phyloP scores from a whole-genome alignment of 2,329 filamentous ascomycete species.

The Fusarium denticulatum region DNA sequence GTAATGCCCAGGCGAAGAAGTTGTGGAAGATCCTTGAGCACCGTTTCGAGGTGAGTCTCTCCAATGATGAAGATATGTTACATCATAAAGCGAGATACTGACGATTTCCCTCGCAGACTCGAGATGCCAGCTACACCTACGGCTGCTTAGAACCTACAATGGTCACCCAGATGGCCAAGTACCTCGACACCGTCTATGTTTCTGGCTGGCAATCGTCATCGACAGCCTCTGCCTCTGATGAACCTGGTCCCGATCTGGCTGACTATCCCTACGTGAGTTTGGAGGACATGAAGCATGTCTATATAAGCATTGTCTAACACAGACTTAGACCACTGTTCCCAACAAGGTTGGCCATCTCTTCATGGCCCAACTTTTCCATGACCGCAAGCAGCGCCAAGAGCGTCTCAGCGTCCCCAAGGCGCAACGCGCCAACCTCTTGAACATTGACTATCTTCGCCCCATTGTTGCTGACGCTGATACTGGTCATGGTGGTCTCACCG shows the following conservation, averaged over 20 bases:
- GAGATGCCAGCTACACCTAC: conserved; percentile 92
- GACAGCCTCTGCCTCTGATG: conserved; percentile 92
- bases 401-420: conserved; percentile 79
- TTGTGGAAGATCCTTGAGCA: conserved; percentile 89
- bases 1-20: conserved; percentile 91
- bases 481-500: conserved; percentile 96
- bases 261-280: conserved; percentile 88
- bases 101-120: conserved; percentile 63
- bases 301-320: conserved; percentile 8
- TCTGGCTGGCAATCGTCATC: conserved; percentile 99
- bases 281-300: not conserved
- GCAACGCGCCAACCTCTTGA: conserved; percentile 77
- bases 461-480: conserved; percentile 98
- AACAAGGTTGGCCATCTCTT: conserved; percentile 98
- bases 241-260: conserved; percentile 96
- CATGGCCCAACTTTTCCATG: conserved; percentile 99
- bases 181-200: conserved; percentile 97
- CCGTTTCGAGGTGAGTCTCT: conserved; percentile 77
- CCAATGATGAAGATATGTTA: not conserved
- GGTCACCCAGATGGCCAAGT: conserved; percentile 99
- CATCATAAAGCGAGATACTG: not conserved
- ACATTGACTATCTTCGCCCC: conserved; percentile 92
- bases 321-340: conserved; percentile 87
- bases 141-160: conserved; percentile 98
- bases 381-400: conserved; percentile 98